Conservation (phyloP, 169 alveolate genomes). For the Plasmodium vivax region DNA sequence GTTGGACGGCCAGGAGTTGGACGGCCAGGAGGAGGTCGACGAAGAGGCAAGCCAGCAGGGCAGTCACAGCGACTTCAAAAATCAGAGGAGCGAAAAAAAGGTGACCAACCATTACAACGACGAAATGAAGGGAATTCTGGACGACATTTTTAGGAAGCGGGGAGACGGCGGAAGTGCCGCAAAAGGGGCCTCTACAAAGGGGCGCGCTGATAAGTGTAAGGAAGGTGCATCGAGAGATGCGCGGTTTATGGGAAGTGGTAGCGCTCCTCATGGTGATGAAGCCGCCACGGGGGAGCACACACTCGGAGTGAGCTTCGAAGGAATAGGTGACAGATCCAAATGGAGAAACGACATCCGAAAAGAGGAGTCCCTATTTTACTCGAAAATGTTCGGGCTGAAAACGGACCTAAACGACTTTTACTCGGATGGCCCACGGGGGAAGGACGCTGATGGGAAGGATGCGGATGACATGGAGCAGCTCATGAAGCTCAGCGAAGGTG, state of each 20-base stretch:
- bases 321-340: constrained; percentile 10
- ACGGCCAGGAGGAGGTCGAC: background rate
- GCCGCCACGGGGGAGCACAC: background rate
- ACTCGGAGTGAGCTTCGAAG: background rate
- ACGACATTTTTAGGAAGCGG: constrained; percentile 24
- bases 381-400: constrained; percentile 42
- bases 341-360: constrained; percentile 70
- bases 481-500: constrained; percentile 1
- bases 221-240: background rate
- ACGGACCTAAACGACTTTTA: constrained; percentile 52
- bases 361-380: constrained; percentile 58
- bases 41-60: background rate
- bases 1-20: background rate
- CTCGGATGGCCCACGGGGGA: background rate
- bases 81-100: constrained; percentile 1
- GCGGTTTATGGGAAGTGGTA: no score
- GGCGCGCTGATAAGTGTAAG: background rate
- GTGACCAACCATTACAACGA: background rate
- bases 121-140: constrained; percentile 31
- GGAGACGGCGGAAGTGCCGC: background rate
- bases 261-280: no score
- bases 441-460: background rate
- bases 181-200: background rate
- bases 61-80: background rate
- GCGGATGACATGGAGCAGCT: background rate